Evolutionary conservation across 441 rosid genomes (phyloP).

Genomic region (Melastoma candidum): DNA sequence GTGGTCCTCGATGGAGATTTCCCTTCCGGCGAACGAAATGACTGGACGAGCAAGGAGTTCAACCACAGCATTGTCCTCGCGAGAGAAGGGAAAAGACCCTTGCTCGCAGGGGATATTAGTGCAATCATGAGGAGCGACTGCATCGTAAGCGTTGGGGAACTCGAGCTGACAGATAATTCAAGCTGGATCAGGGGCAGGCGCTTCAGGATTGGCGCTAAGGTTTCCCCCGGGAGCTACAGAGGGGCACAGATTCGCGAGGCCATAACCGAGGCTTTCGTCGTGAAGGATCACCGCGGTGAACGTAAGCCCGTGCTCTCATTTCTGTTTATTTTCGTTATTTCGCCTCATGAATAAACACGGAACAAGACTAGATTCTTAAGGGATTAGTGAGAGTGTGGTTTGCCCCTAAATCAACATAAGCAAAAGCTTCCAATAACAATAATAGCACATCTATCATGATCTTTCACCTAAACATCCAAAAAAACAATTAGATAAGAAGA

Average conservation of each 20-base stretch:
- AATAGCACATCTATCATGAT: no score
- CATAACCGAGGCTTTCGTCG: conserved; percentile 59
- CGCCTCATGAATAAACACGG: no score
- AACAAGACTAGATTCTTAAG: no score
- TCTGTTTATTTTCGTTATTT: no score
- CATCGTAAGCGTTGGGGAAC: conserved; percentile 35
- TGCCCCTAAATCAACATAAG: no score
- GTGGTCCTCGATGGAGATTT: conserved; percentile 81
- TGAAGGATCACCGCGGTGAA: conserved; percentile 95
- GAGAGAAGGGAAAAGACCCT: conserved; percentile 72
- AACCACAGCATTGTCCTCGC: conserved; percentile 48
- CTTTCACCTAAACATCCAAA: no score
- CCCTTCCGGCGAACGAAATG: conserved; percentile 24
- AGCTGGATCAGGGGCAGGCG: conserved; percentile 83
- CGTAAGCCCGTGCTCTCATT: conserved; percentile 35
- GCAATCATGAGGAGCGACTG: conserved; percentile 43
- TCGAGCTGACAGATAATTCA: conserved; percentile 83
- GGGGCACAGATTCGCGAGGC: conserved; percentile 54
- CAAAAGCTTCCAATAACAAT: no score
- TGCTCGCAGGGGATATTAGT: conserved; percentile 64
- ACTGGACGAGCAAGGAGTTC: conserved; percentile 61
- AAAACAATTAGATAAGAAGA: no score
- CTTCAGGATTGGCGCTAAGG: conserved; percentile 66
- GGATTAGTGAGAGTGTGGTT: no score
- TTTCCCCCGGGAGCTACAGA: conserved; percentile 35